Percentiles rank a stretch among this genome's conserved stretches.
Conservation (phyloP, 306 rosid genomes). For the Rosa multiflora region DNA sequence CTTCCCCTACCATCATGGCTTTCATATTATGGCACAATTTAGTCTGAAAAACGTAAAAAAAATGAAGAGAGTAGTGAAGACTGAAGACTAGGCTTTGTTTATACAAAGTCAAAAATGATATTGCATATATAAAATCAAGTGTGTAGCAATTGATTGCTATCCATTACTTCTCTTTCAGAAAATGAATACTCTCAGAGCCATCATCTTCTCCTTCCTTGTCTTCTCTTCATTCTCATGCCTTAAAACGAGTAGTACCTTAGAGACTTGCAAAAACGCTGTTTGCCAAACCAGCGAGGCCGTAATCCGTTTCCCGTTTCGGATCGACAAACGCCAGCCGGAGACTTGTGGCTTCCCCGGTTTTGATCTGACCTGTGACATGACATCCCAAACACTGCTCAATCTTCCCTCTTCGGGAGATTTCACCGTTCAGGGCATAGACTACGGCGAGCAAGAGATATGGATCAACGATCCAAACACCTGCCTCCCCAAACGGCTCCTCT, state of each 20-base stretch:
- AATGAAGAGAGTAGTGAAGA: conserved; percentile 5
- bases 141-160: not conserved
- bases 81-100: not conserved
- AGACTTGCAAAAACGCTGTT: conserved; percentile 36
- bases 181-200: conserved; percentile 31
- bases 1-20: not conserved
- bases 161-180: not conserved
- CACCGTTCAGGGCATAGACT: conserved; percentile 51
- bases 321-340: conserved; percentile 24
- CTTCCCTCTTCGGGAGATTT: conserved; percentile 54
- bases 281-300: conserved; percentile 31
- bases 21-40: not conserved
- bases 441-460: conserved; percentile 53
- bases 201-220: conserved; percentile 12
- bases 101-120: not conserved
- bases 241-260: conserved; percentile 14
- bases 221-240: conserved; percentile 23
- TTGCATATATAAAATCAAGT: not conserved
- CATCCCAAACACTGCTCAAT: conserved; percentile 44
- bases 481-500: conserved; percentile 54
- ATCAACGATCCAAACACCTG: conserved; percentile 68
- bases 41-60: too few species aligned
- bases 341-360: conserved; percentile 67
- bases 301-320: conserved; percentile 64
- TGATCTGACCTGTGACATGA: conserved; percentile 36